Evolutionary conservation across 1,284 basidiomycete genomes (phyloP), one percentile per base, ranked within the genome.

Genomic region (Afroboletus lepidellus): DNA sequence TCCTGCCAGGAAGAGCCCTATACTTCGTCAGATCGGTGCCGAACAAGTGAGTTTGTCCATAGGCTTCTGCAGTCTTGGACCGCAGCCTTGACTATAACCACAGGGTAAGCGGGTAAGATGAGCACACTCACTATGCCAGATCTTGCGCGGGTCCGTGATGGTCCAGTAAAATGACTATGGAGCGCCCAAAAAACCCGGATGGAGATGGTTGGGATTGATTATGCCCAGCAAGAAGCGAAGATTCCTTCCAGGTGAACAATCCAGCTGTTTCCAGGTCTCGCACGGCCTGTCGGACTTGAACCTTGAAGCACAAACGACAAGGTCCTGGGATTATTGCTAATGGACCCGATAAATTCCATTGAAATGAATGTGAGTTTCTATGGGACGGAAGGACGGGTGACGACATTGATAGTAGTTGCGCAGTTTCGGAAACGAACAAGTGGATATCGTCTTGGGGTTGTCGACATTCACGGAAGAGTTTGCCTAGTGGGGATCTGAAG

Each of bases 241-340:
- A 75, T 2, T 83, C 82, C 67, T 95, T 97, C 3, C 87, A 83
- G 11, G 83, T 75, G 70, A 97, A 96, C 92, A 25, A 87, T 83
- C 27, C 5, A 5, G 6, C 27, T 9, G 27, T 27, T 27, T 27
- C 27, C 33, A n/a, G n/a, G n/a, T n/a, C n/a, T n/a, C n/a, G n/a
- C n/a, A n/a, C n/a, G n/a, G n/a, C n/a, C n/a, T n/a, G n/a, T 34
- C 33, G 16, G n/a, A 34, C 33, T 16, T 34, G 33, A 37, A 37
- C 8, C n/a, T 8, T 16, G 18, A 8, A 37, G n/a, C n/a, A n/a
- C n/a, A n/a, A n/a, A n/a, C 36, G 20, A 37, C 9, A 38, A n/a
- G n/a, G n/a, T n/a, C 79, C 77, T 15, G 75, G 74, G 53, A 94
- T 72, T 50, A 97, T 79, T 11, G 81, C 71, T 18, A 92, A 64